A percentile compares a stretch with the other conserved stretches of the same genome.
These are phyloP conservation scores for Neonectria hederae DNA, from an alignment of 2,329 filamentous ascomycete species.

Conservation along the genomic window DNA sequence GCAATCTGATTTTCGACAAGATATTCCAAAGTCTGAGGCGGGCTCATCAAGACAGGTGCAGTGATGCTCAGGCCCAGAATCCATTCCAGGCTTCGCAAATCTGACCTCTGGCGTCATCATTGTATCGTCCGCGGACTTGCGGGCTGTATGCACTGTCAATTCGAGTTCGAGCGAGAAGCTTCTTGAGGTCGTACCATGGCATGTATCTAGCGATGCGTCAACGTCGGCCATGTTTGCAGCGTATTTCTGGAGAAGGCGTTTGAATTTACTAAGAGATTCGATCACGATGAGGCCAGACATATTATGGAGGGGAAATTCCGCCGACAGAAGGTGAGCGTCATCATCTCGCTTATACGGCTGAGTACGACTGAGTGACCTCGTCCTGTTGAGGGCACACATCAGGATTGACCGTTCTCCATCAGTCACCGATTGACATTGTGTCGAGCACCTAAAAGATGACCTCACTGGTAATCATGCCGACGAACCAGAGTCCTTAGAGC, in stretches of 20 bases:
- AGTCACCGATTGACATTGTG: not conserved
- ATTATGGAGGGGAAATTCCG: not conserved
- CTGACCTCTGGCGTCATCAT: not conserved
- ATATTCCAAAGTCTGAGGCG: slow-evolving; percentile 11
- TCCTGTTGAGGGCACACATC: not conserved
- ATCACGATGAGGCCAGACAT: not conserved
- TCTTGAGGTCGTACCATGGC: not conserved
- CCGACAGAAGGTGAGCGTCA: slow-evolving; percentile 2
- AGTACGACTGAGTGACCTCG: not conserved
- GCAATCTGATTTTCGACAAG: slow-evolving; percentile 17
- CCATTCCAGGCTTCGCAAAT: not conserved
- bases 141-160: slow-evolving; percentile 4
- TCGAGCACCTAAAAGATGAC: not conserved
- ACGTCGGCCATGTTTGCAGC: slow-evolving; percentile 16
- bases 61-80: slow-evolving; percentile 9
- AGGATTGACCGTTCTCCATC: not conserved
- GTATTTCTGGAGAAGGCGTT: not conserved
- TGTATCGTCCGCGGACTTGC: not conserved
- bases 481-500: not conserved
- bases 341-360: slow-evolving; percentile 8
- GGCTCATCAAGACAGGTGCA: slow-evolving; percentile 18
- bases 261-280: not conserved
- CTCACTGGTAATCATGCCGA: slow-evolving; percentile 1
- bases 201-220: slow-evolving; percentile 13
- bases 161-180: not conserved